Conservation (phyloP, 1,284 basidiomycete genomes). For the Rhodotorula sp. region DNA sequence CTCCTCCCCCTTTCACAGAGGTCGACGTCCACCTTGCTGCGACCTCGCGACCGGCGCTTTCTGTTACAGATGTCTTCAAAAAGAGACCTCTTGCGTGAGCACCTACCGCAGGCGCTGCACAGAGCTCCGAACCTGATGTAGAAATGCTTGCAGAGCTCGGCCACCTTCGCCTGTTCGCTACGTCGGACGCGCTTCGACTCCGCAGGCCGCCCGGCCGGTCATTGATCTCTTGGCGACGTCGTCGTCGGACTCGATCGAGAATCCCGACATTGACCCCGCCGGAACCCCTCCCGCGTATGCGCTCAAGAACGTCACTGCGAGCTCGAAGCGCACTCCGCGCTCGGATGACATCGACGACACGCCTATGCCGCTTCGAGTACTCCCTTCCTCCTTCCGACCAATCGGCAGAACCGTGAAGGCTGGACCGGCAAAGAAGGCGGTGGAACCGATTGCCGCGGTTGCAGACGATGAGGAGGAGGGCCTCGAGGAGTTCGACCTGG, state of each 20-base stretch:
- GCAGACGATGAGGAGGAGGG: constrained; percentile 17
- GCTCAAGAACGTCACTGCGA: constrained; percentile 9
- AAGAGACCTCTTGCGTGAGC: neutral
- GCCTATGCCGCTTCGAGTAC: constrained; percentile 6
- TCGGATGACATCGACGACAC: constrained; percentile 3
- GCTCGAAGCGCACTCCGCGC: constrained; percentile 10
- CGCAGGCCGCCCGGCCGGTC: neutral
- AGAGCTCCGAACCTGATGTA: no score
- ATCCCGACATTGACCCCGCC: neutral
- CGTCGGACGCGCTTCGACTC: neutral
- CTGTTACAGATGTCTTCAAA: constrained; percentile 9
- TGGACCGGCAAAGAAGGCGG: neutral
- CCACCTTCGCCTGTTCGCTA: neutral
- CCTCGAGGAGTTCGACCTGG: constrained; percentile 3
- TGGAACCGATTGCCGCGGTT: no score
- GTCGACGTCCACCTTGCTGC: constrained; percentile 22
- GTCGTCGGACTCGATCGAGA: constrained; percentile 8
- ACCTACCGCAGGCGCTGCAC: no score
- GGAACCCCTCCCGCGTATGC: neutral
- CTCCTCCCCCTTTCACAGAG: constrained; percentile 1
- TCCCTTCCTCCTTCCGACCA: neutral
- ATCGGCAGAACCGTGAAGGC: neutral
- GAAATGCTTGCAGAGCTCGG: neutral
- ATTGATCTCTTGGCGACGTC: no score
- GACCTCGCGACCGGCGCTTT: neutral